Conservation (phyloP, 2,329 filamentous ascomycete species). For the Neurospora sp. region DNA sequence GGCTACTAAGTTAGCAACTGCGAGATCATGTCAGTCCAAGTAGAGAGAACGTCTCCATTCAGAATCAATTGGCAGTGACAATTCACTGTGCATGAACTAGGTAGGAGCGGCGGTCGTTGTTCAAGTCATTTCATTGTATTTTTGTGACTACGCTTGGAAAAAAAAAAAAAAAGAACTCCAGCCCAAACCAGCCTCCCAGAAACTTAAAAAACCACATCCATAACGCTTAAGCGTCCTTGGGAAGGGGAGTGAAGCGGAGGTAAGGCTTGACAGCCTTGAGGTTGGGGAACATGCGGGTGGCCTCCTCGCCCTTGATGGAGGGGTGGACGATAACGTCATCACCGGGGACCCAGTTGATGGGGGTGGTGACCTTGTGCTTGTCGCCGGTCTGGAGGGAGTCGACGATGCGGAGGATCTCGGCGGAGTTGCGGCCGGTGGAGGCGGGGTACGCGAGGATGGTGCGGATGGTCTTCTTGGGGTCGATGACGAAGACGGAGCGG, state of each 20-base stretch:
- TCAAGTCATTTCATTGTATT: not conserved
- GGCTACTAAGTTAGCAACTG: not conserved
- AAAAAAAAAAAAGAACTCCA: not conserved
- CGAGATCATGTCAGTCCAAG: not conserved
- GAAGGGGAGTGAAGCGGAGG: conserved; percentile 61
- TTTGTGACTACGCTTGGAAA: not conserved
- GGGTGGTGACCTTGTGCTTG: conserved; percentile 79
- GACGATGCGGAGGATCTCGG: conserved; percentile 68
- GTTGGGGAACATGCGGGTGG: conserved; percentile 78
- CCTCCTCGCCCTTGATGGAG: conserved; percentile 71
- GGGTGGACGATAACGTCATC: conserved; percentile 92
- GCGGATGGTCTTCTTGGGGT: conserved; percentile 87
- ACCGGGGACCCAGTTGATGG: conserved; percentile 82
- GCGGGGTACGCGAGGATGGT: conserved; percentile 89
- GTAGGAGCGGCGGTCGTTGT: not conserved
- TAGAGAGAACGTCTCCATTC: not conserved
- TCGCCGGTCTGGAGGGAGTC: conserved; percentile 77
- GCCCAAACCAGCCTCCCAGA: not conserved
- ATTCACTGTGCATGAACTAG: not conserved
- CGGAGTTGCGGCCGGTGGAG: conserved; percentile 75
- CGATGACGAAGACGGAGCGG: conserved; percentile 89
- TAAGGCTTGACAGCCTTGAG: conserved; percentile 61
- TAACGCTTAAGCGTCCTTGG: conserved; percentile 37
- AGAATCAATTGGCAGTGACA: not conserved
- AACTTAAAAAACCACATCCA: not conserved